These are phyloP conservation scores for Mycena metata DNA, from an alignment of 768 basidiomycete genomes.

Conservation along the genomic window DNA sequence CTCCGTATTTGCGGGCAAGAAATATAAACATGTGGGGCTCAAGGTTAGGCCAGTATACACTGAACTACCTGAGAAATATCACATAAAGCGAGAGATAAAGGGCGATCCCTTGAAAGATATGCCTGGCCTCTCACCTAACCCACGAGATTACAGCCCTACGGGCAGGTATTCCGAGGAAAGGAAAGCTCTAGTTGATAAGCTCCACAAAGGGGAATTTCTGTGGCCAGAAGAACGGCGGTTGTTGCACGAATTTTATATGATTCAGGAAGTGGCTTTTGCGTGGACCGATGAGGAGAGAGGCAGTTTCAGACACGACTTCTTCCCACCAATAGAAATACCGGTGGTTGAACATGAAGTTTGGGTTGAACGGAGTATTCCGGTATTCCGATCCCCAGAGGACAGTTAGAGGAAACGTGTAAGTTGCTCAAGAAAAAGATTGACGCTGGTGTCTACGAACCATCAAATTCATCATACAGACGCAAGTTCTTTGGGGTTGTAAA, in stretches of 20 bases:
- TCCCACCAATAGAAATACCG: slow-evolving; percentile 32
- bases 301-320: slow-evolving; percentile 26
- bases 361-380: slow-evolving; percentile 36
- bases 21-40: slow-evolving; percentile 41
- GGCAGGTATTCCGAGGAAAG: slow-evolving; percentile 38
- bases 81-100: slow-evolving; percentile 40
- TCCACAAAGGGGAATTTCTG: slow-evolving; percentile 39
- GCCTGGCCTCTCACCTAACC: slow-evolving; percentile 30
- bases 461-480: slow-evolving; percentile 42
- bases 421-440: slow-evolving; percentile 41
- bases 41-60: slow-evolving; percentile 39
- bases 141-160: slow-evolving; percentile 39
- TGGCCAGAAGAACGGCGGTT: slow-evolving; percentile 45
- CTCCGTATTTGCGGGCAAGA: slow-evolving; percentile 18
- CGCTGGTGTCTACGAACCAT: slow-evolving; percentile 33
- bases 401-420: slow-evolving; percentile 31
- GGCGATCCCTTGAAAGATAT: no score
- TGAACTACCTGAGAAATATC: slow-evolving; percentile 38
- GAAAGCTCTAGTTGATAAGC: slow-evolving; percentile 38
- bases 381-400: slow-evolving; percentile 37
- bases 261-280: slow-evolving; percentile 37
- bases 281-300: slow-evolving; percentile 23
- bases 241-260: slow-evolving; percentile 41
- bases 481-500: slow-evolving; percentile 49
- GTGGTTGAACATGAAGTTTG: slow-evolving; percentile 43